Conservation (phyloP, 345 rosid genomes). For the Jatropha curcas region DNA sequence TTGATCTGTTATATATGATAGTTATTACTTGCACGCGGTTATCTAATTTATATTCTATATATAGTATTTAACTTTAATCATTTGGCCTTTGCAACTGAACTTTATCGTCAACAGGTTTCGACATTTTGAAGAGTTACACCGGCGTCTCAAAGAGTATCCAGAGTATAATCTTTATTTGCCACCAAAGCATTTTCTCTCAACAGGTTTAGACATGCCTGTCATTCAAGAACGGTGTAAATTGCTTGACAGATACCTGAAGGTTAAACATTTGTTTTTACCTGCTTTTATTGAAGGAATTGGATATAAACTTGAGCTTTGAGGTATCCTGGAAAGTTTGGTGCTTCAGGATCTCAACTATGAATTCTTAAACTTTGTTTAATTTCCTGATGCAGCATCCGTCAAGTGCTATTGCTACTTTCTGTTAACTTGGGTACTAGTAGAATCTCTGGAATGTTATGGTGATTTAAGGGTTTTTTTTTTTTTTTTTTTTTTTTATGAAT, state of each 20-base stretch:
- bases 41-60: conserved; percentile 3
- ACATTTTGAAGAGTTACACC: conserved; percentile 99
- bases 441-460: not conserved
- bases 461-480: not conserved
- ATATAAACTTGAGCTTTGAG: not conserved
- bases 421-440: not conserved
- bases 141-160: conserved; percentile 83
- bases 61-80: not conserved
- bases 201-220: conserved; percentile 77
- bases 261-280: conserved; percentile 29
- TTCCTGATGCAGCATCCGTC: not conserved
- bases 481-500: not conserved
- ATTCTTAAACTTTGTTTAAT: not conserved
- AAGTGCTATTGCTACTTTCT: not conserved
- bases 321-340: not conserved
- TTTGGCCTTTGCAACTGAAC: conserved; percentile 14
- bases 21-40: not conserved
- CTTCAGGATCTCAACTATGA: not conserved
- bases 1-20: conserved; percentile 2
- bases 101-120: conserved; percentile 61
- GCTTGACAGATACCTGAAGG: conserved; percentile 91
- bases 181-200: conserved; percentile 94
- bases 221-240: conserved; percentile 88
- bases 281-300: not conserved
- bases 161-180: conserved; percentile 94